These are phyloP conservation scores for Parsonsia alboflavescens DNA, from an alignment of 257 asterid genomes.

Conservation along the genomic window DNA sequence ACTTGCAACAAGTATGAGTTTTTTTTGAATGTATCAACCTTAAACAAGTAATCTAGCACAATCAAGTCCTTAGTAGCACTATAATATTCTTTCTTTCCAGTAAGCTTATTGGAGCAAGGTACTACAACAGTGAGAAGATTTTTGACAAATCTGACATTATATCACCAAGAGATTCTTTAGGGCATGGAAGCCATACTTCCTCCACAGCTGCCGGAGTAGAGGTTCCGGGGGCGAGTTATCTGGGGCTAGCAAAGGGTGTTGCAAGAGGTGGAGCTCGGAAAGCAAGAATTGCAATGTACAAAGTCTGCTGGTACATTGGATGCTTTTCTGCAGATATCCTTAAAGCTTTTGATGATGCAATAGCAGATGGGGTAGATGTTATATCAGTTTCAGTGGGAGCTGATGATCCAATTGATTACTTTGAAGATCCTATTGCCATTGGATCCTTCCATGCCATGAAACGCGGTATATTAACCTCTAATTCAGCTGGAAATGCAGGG, in stretches of 20 bases:
- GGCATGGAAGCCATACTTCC: slow-evolving; percentile 14
- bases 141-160: not conserved
- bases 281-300: slow-evolving; percentile 50
- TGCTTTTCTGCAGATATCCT: not conserved
- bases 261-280: slow-evolving; percentile 59
- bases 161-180: slow-evolving; percentile 10
- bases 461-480: slow-evolving; percentile 32
- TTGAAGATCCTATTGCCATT: slow-evolving; percentile 31
- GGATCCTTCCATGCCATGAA: slow-evolving; percentile 48
- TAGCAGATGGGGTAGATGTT: slow-evolving; percentile 31
- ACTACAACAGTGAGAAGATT: slow-evolving; percentile 12
- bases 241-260: slow-evolving; percentile 44
- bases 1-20: slow-evolving; percentile 54
- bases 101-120: slow-evolving; percentile 7
- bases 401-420: slow-evolving; percentile 20
- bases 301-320: slow-evolving; percentile 38
- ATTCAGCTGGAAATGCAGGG: slow-evolving; percentile 35
- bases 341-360: slow-evolving; percentile 32
- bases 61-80: not conserved
- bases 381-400: slow-evolving; percentile 27
- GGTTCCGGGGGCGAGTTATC: slow-evolving; percentile 37
- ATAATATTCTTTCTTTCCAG: not conserved
- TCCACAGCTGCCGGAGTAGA: slow-evolving; percentile 5
- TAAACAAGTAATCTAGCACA: not conserved
- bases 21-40: too few relatives aligned